Evolutionary conservation across 768 basidiomycete species (phyloP), one percentile per base, ranked within the genome.

Genomic region (Infundibulicybe gibba): DNA sequence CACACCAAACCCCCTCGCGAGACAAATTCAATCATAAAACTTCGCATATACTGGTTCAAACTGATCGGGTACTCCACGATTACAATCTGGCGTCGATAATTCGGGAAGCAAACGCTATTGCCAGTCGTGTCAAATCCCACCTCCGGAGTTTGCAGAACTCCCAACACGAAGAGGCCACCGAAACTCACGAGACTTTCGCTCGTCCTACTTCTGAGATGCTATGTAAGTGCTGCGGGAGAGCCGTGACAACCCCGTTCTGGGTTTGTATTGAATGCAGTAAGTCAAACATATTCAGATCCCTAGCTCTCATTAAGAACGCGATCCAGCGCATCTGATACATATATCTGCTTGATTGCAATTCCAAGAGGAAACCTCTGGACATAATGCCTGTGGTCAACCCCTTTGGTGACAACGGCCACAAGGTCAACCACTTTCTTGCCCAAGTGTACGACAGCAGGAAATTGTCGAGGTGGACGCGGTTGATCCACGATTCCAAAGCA

Each of bases 321-420:
- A 17, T 25, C n/a, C 33, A 68, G 65, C 57, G 15, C 59, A n/a
- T 57, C 57, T n/a, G 65, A 64, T 40, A 63, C 59, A 2, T 63
- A 64, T 42, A 53, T 69, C 17, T 69, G 67, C 49, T 37, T 9
- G 66, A 65, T 4, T 69, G 67, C 40, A 63, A 64, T 41, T 35
- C 52, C 32, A 47, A 56, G 19, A 20, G 39, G 37, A 25, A 25
- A 35, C 43, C 47, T 46, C 55, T 58, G 11, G 67, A 66, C 48
- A 43, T 51, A 3, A 3, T 25, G 25, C 25, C 8, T 57, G 14
- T 32, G 40, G 11, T 19, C 19, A 16, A 5, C 40, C 43, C 47
- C 48, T 21, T 37, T 40, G 10, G 33, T 3, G 25, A 25, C 25
- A 25, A 8, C 25, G 38, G 21, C 14, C 62, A 61, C 35, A 50